Conservation (phyloP, 768 basidiomycete species). For the Tricholoma sp. region DNA sequence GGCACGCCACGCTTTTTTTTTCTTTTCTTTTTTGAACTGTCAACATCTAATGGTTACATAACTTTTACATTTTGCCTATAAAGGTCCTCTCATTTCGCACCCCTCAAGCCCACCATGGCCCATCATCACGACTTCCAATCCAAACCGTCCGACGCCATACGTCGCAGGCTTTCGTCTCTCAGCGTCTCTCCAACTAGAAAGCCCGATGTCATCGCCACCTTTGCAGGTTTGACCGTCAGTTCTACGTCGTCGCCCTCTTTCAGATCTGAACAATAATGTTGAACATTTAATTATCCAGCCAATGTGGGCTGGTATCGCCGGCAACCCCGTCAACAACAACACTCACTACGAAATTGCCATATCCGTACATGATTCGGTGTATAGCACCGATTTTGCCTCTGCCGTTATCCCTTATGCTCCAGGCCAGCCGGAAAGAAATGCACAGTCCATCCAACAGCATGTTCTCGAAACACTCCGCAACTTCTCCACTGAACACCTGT, state of each 20-base stretch:
- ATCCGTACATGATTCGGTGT: constrained; percentile 81
- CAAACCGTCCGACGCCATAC: constrained; percentile 54
- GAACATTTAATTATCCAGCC: constrained; percentile 42
- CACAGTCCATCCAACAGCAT: constrained; percentile 56
- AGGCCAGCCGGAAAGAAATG: constrained; percentile 49
- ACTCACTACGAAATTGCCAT: constrained; percentile 66
- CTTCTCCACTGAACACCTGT: constrained; percentile 71
- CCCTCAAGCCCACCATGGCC: constrained; percentile 43
- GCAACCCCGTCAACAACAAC: constrained; percentile 52
- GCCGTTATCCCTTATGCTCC: constrained; percentile 45
- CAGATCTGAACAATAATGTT: constrained; percentile 17
- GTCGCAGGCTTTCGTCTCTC: constrained; percentile 61
- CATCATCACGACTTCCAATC: constrained; percentile 53
- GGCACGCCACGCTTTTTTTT: background rate
- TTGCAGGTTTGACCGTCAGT: constrained; percentile 64
- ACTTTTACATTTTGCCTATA: constrained; percentile 18
- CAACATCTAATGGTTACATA: background rate
- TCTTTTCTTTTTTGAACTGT: background rate
- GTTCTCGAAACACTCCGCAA: constrained; percentile 61
- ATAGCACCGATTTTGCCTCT: constrained; percentile 75
- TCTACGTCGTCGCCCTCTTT: constrained; percentile 12
- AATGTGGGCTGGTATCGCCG: constrained; percentile 85
- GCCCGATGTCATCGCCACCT: constrained; percentile 51
- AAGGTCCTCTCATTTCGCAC: constrained; percentile 21
- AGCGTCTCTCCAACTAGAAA: constrained; percentile 37